These are phyloP conservation scores for Pythium chondricola DNA, from an alignment of 352 stramenopile genomes.

Conservation along the genomic window DNA sequence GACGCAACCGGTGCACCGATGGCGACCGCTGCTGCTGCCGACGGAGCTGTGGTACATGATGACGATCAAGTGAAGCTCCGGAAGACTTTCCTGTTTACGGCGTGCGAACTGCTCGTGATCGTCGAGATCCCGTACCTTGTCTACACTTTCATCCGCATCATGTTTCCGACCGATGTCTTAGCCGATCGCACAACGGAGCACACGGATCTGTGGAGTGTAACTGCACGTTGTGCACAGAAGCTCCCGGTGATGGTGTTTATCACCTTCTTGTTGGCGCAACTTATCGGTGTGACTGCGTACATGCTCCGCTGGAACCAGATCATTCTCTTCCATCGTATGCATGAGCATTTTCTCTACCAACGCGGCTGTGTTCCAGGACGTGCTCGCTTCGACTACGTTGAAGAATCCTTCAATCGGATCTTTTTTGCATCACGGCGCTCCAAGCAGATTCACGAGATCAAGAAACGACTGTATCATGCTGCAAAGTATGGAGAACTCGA, in stretches of 20 bases:
- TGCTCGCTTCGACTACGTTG: slow-evolving; percentile 61
- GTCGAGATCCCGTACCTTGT: slow-evolving; percentile 68
- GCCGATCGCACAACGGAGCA: slow-evolving; percentile 14
- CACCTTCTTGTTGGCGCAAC: slow-evolving; percentile 39
- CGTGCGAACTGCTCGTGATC: slow-evolving; percentile 75
- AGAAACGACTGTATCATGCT: slow-evolving; percentile 51
- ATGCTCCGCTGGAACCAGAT: slow-evolving; percentile 72
- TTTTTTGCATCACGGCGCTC: slow-evolving; percentile 33
- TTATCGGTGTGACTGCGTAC: slow-evolving; percentile 51
- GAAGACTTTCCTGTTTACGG: slow-evolving; percentile 69
- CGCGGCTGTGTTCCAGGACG: slow-evolving; percentile 47
- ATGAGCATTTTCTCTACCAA: slow-evolving; percentile 75
- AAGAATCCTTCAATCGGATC: slow-evolving; percentile 36
- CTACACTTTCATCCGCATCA: slow-evolving; percentile 41
- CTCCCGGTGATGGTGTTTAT: slow-evolving; percentile 21
- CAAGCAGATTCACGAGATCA: slow-evolving; percentile 40
- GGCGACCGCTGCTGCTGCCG: slow-evolving; percentile 24
- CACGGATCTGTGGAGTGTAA: slow-evolving; percentile 28
- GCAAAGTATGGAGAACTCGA: slow-evolving; percentile 59
- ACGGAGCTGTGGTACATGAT: slow-evolving; percentile 30
- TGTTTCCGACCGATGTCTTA: slow-evolving; percentile 18
- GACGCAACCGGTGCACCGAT: slow-evolving; percentile 19
- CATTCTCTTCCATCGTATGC: slow-evolving; percentile 69
- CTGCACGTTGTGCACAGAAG: slow-evolving; percentile 27
- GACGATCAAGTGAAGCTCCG: slow-evolving; percentile 43